Base-by-base conservation (phyloP, 129 eudicot genomes). In the Apium graveolens region DNA sequence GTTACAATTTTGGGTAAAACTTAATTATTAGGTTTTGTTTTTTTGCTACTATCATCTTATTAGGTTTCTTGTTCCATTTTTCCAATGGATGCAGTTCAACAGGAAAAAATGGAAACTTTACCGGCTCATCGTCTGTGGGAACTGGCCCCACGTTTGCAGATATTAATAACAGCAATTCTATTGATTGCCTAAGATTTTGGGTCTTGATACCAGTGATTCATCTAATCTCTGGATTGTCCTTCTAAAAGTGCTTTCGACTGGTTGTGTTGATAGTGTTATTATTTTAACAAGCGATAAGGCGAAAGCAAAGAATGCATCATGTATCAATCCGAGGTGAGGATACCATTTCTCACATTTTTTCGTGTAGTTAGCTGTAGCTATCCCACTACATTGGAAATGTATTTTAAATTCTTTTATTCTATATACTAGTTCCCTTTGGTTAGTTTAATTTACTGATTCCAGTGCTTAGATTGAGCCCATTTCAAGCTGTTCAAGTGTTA, bases 31-130 rank as follows among this genome's bases (percentile, higher is more conserved):
- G n/a, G n/a, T n/a, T n/a, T n/a, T n/a, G n/a, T n/a, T n/a, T n/a
- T n/a, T n/a, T n/a, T n/a, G n/a, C n/a, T n/a, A n/a, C n/a, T n/a
- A n/a, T n/a, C n/a, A n/a, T n/a, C 20, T 35, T 38, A 39, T 42
- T 42, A 42, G 76, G 35, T 41, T 73, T 42, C 11, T 14, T 42
- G 35, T 11, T 73, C 29, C 42, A 12, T 21, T 26, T 41, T 39
- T 69, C 13, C 5, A 41, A 41, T 29, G 79, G 82, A 44, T 83
- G 83, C 87, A 87, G 90, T 71, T 34, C 55, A 46, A 79, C 46
- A 31, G 75, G 70, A 16, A 75, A 76, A 53, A 80, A 70, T 42
- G 85, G 81, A 26, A 86, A 74, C 81, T 66, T 66, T 66, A 66
- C 39, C 31, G 72, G 39, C 14, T 31, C 72, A 66, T 66, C 72